A percentile compares a stretch with the other conserved stretches of the same genome.
Evolutionary conservation across 352 stramenopile species (phyloP).

Genomic region (Phytophthora citrophthora): DNA sequence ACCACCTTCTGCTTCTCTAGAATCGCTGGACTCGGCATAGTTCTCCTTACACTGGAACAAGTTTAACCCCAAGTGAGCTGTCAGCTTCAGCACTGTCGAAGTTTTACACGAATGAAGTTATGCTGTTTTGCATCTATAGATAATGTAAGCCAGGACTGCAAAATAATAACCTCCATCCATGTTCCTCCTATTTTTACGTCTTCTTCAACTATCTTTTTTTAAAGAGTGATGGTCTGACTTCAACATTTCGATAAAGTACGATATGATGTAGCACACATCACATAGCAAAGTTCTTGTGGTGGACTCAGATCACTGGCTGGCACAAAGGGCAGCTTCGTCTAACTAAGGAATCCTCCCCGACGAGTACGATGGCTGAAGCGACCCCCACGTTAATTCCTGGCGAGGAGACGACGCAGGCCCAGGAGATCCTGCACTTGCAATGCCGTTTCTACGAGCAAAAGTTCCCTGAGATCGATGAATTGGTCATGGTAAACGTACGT

Average conservation of each 20-base stretch:
- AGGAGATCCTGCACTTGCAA: constrained; percentile 83
- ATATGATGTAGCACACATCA: constrained; percentile 6
- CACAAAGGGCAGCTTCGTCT: constrained; percentile 7
- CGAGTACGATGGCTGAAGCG: constrained; percentile 36
- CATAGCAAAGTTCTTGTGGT: constrained; percentile 23
- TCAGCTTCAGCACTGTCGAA: too few species aligned
- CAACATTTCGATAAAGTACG: constrained; percentile 19
- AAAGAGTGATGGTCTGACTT: constrained; percentile 31
- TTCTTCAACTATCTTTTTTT: too few species aligned
- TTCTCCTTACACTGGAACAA: not conserved
- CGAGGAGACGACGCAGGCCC: constrained; percentile 57
- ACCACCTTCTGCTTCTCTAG: constrained; percentile 82
- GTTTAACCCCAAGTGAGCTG: not conserved
- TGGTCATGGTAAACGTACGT: constrained; percentile 96
- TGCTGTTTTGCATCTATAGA: constrained; percentile 11
- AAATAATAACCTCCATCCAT: constrained; percentile 11
- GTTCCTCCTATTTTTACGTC: too few species aligned
- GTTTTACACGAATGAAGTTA: not conserved
- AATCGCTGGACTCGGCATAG: constrained; percentile 63
- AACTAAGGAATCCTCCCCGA: constrained; percentile 21
- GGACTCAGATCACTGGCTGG: constrained; percentile 5
- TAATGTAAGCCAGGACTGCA: not conserved
- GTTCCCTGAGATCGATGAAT: constrained; percentile 97
- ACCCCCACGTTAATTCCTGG: constrained; percentile 24
- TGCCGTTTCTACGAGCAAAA: constrained; percentile 93